Evolutionary conservation across 2,329 filamentous ascomycete species (phyloP).

Genomic region (Hyphodiscus sp.): DNA sequence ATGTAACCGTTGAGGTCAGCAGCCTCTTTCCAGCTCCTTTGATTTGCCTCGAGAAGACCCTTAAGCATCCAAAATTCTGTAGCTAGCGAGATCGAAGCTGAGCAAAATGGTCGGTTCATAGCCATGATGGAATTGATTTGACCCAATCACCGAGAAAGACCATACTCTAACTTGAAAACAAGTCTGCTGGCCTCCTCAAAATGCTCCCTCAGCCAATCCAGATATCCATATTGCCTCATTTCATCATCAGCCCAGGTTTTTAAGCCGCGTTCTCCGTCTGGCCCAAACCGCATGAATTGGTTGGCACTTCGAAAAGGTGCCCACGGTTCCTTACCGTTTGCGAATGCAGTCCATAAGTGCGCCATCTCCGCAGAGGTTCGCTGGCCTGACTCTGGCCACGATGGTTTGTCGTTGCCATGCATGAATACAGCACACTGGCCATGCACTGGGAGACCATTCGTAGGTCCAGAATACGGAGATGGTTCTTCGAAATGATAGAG

Average conservation of each 20-base stretch:
- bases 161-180: neutral
- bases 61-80: too few species aligned
- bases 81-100: too few species aligned
- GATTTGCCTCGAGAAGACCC: too few species aligned
- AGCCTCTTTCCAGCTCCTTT: too few species aligned
- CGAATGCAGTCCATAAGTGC: constrained; percentile 2
- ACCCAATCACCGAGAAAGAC: neutral
- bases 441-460: neutral
- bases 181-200: neutral
- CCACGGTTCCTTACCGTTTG: constrained; percentile 11
- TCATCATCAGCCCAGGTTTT: neutral
- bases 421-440: constrained; percentile 5
- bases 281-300: neutral
- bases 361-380: constrained; percentile 4
- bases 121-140: neutral
- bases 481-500: constrained; percentile 4
- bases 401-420: constrained; percentile 1
- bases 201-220: neutral
- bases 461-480: neutral
- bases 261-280: neutral
- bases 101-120: too few species aligned
- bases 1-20: too few species aligned
- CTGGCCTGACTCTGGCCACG: neutral
- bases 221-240: neutral
- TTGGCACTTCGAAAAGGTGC: neutral